Base-by-base conservation (phyloP, 2,329 filamentous ascomycete genomes). In the Fonsecaea pedrosoi region DNA sequence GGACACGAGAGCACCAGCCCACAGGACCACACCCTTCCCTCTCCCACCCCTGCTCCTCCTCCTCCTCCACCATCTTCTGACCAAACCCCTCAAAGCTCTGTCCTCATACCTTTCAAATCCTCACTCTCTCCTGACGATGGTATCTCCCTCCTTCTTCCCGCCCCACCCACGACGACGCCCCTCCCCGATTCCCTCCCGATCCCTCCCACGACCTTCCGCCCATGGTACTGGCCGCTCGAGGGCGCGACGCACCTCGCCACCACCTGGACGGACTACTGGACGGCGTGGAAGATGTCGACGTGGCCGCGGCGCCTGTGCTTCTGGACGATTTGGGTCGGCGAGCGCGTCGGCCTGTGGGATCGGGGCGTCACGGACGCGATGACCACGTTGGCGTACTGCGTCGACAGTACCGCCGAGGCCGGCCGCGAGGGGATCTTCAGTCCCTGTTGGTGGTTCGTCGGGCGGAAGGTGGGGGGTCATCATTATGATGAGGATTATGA, bases 211-310 rank as follows among this genome's bases (percentile, higher is more conserved):
- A 37, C 70, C 55, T 45, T 53, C 25, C 65, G 72, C 9, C 68
- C 69, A 7, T 75, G 74, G 74, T 75, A 69, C 60, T 72, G 66
- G 48, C 71, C 70, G 1, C 45, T 75, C 4, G 63, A 66, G 12
- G 69, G 73, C 8, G 63, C 71, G 25, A 68, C 63, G 9, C 37
- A 42, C 18, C 55, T 63, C 13, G 65, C 59, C 2, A 60, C 66
- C 4, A 64, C 69, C 2, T 61, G 65, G 60, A 68, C 68, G 53
- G 73, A 73, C 37, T 67, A 54, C 2, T 69, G 66, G 34, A 70
- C 58, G 42, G 55, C 60, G 25, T 66, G 70, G 58, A 62, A 66
- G 34, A 69, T 72, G 68, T 65, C 66, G 30, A 38, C 21, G 13
- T 56, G 56, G 12, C 54, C 58, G 35, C 60, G 71, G 2, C 56